Base-by-base conservation (phyloP, 2,329 filamentous ascomycete genomes). In the Pseudocercospora vitis region DNA sequence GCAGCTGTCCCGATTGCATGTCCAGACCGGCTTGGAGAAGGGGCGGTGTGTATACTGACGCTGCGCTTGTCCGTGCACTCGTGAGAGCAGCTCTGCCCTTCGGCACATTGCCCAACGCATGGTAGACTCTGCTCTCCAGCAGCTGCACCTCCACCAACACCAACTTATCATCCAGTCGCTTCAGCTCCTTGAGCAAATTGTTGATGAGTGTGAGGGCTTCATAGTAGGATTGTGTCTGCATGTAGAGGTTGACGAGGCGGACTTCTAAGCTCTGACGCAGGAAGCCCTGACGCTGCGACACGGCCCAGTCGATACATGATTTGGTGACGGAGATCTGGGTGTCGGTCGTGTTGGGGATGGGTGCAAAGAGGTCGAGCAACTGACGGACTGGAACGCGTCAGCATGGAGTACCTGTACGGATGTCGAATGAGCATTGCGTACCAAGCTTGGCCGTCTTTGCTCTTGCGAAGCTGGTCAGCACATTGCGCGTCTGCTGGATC, bases 241-340 rank as follows among this genome's bases (percentile, higher is more conserved):
- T 97, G 79, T 96, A 90, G 57, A 99, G 86, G 49, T 84, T 81
- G 50, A 99, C 94, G 53, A 99, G 86, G 60, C 94, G 88, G 53
- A 92, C 95, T 80, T 99, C 91, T 70, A 99, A 89, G 74, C 95
- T 96, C 78, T 99, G 94, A 64, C 94, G 91, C 65, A 99, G 84
- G 81, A 99, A 99, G 56, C 90, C 89, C 70, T 94, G 88, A 66
- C 91, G 88, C 78, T 97, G 91, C 48, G 89, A 88, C 50, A 92
- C 89, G 45, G 94, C 94, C 94, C 94, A 99, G 77, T 97, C 92
- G 84, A 99, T 99, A 78, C 91, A 97, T 76, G 94, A 96, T 76
- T 96, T 96, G 69, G 94, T 99, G 67, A 96, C 90, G 72, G 86
- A 78, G 72, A 96, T 91, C 78, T 99, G 94, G 70, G 87, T 89